Conservation (phyloP, 805 yeast genomes). For the Yamadazyma scolyti region DNA sequence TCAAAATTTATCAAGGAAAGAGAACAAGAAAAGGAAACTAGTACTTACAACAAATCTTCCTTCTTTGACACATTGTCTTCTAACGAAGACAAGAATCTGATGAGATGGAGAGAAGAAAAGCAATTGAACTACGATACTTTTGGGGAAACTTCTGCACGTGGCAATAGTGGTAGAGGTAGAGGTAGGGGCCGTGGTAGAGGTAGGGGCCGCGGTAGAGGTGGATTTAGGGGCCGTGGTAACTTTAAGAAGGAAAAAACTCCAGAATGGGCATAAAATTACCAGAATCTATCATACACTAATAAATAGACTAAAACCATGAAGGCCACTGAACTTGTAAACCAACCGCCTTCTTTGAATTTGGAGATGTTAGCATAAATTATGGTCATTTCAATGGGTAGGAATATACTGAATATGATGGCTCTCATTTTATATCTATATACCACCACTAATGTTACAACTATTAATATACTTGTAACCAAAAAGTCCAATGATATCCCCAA, state of each 20-base stretch:
- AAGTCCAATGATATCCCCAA: constrained; percentile 56
- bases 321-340: constrained; percentile 54
- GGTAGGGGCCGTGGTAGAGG: constrained; percentile 17
- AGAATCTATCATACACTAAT: neutral
- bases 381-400: constrained; percentile 45
- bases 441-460: constrained; percentile 41
- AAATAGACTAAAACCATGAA: constrained; percentile 24
- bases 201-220: constrained; percentile 14
- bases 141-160: constrained; percentile 61
- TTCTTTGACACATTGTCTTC: constrained; percentile 87
- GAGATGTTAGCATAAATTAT: constrained; percentile 46
- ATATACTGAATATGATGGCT: constrained; percentile 30
- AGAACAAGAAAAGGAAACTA: constrained; percentile 28
- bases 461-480: constrained; percentile 46
- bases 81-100: constrained; percentile 41
- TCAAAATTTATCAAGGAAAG: constrained; percentile 63
- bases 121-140: constrained; percentile 76
- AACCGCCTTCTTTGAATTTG: constrained; percentile 57
- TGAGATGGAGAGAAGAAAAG: constrained; percentile 74
- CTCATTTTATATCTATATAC: constrained; percentile 39
- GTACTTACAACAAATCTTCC: constrained; percentile 72
- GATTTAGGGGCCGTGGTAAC: constrained; percentile 17
- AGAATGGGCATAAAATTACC: constrained; percentile 24
- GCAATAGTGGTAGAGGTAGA: constrained; percentile 45
- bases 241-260: constrained; percentile 22